Percentiles rank a stretch among this genome's conserved stretches.
These are phyloP conservation scores for Lentinula novae-zelandiae DNA, from an alignment of 1,284 basidiomycete genomes.

Conservation along the genomic window DNA sequence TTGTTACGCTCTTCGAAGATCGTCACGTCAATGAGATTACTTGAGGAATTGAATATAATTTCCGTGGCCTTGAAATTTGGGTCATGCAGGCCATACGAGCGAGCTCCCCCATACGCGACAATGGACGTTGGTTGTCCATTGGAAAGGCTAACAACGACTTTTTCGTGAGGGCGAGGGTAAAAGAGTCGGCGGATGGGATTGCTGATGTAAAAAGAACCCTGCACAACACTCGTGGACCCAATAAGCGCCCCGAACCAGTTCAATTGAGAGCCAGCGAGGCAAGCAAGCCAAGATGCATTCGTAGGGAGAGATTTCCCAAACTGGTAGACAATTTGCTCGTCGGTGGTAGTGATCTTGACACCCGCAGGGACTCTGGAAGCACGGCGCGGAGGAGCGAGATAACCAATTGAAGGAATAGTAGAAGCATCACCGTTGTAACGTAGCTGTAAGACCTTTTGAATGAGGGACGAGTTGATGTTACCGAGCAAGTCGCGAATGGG, in stretches of 20 bases:
- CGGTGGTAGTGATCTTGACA: conserved; percentile 45
- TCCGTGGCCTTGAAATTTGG: conserved; percentile 82
- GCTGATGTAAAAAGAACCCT: conserved; percentile 80
- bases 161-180: conserved; percentile 78
- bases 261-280: conserved; percentile 76
- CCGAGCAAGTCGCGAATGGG: conserved; percentile 91
- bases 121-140: conserved; percentile 52
- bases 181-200: conserved; percentile 91
- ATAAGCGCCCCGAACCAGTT: conserved; percentile 89
- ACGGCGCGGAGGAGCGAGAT: conserved; percentile 64
- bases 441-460: conserved; percentile 77
- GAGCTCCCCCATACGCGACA: conserved; percentile 71
- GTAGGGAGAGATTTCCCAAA: conserved; percentile 58
- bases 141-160: conserved; percentile 57
- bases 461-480: conserved; percentile 78
- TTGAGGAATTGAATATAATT: conserved; percentile 55
- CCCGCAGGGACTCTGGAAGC: conserved; percentile 36
- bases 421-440: conserved; percentile 79
- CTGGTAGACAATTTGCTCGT: conserved; percentile 51
- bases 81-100: conserved; percentile 77
- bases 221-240: conserved; percentile 79
- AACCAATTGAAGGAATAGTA: conserved; percentile 83
- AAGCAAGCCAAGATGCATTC: conserved; percentile 76
- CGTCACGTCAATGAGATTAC: conserved; percentile 68
- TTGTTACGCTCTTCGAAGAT: conserved; percentile 85